Evolutionary conservation across 2,329 filamentous ascomycete genomes (phyloP), one percentile per base, ranked within the genome.

Genomic region (Fusarium lateritium): DNA sequence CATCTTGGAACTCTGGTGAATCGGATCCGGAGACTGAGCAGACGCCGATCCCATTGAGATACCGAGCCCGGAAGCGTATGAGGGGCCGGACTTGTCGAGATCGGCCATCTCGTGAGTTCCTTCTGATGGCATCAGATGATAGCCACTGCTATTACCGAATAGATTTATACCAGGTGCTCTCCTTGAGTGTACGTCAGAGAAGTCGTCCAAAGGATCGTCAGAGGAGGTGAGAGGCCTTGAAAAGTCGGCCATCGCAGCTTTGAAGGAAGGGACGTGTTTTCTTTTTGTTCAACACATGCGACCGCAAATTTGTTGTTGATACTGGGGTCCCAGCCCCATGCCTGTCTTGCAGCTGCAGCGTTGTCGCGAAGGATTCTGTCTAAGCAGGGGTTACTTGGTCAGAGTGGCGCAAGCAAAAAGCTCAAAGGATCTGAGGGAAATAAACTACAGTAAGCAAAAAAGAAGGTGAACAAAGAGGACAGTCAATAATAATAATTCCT

Each of bases 131-230:
- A 71, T 74, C 21, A 67, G 49, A 24, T 64, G 64, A 47, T 75
- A 75, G 15, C 69, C 71, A 42, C 71, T 56, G 33, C 56, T 65
- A 26, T 45, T 73, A 11, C 68, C 69, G 45, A 73, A 74, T 22
- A 71, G 39, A 46, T 56, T 69, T 64, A 70, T 45, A 62, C 53
- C 45, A 14, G 65, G 40, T 50, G 60, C 42, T 56, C 59, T 47
- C 44, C 53, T 38, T 6, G 70, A 53, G n/a, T 56, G 53, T 22
- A 61, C 28, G 7, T 55, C 50, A 28, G 65, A 65, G 17, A 45
- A 49, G n/a, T 53, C 42, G 40, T 64, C 63, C n/a, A 56, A 43
- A 28, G 43, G 21, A 26, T 63, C 65, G 24, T 70, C 54, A 21
- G 61, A 43, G 28, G 43, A 57, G 7, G 51, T 38, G 42, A 65